Evolutionary conservation across 495 filamentous ascomycete genomes (phyloP), one percentile per base, ranked within the genome.

Genomic region (Platismatia glauca): DNA sequence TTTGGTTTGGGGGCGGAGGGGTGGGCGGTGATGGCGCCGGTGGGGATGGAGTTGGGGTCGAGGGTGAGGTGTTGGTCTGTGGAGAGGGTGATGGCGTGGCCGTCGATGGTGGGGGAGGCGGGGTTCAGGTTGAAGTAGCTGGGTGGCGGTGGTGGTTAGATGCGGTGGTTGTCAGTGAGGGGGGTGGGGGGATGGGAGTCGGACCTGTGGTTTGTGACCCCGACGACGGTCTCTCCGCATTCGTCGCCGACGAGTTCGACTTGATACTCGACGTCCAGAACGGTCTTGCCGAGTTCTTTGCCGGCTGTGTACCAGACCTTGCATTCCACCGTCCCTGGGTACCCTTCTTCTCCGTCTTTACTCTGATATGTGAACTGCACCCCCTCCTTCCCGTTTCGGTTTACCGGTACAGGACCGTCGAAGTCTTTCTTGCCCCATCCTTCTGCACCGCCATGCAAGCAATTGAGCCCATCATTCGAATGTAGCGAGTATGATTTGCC

Each of bases 141-240:
- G 67, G 61, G 27, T 55, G 22, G n/a, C 7, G 41, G 6, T 50
- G 39, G n/a, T 55, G 4, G 24, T 60, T n/a, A 15, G 46, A 39
- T 16, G 37, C 13, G 12, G 13, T 39, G 7, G 37, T n/a, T n/a
- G n/a, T n/a, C n/a, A 39, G 33, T 27, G 16, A 37, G 52, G 15
- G 55, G n/a, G 22, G 56, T 16, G 16, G 4, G 24, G 9, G 15
- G 7, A 50, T 57, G 37, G 33, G 15, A 35, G 7, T 73, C 80
- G 61, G 76, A 95, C 90, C 89, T 94, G 76, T 97, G 93, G 76
- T 97, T 97, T 35, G 93, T 97, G 67, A 96, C 79, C 69, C 89
- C 93, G 66, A 97, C 80, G 4, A 86, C 87, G 0, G 93, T 97
- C 80, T 97, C 93, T 29, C 90, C 84, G 29, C 85, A 85, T 37